Conservation (phyloP, 306 rosid genomes). For the Urtica urens region DNA sequence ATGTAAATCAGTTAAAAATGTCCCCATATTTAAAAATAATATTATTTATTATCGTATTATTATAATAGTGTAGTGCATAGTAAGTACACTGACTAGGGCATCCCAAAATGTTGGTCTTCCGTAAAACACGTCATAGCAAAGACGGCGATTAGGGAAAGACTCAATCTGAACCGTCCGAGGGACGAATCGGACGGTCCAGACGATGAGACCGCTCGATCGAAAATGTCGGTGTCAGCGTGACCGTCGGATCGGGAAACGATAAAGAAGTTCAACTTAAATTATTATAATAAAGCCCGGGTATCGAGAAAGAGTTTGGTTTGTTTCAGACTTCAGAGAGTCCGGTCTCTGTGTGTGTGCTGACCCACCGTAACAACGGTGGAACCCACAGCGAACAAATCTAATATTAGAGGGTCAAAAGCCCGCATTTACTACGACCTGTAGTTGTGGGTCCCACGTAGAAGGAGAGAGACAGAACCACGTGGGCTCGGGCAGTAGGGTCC, state of each 20-base stretch:
- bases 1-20: too few species aligned
- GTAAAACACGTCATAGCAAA: conserved; percentile 40
- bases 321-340: not conserved
- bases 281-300: not conserved
- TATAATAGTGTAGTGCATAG: too few species aligned
- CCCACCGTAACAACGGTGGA: too few species aligned
- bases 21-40: too few species aligned
- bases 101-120: conserved; percentile 24
- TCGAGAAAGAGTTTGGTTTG: not conserved
- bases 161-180: conserved; percentile 14
- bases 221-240: conserved; percentile 11
- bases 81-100: too few species aligned
- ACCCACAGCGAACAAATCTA: too few species aligned
- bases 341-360: not conserved
- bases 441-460: not conserved
- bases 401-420: not conserved
- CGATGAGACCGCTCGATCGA: not conserved
- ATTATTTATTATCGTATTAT: too few species aligned
- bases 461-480: not conserved
- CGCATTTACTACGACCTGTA: not conserved
- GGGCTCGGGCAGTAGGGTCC: not conserved
- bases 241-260: conserved; percentile 8
- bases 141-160: conserved; percentile 38
- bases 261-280: not conserved
- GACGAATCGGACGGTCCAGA: not conserved